These are phyloP conservation scores for Lathyrus tuberosus DNA, from an alignment of 306 rosid genomes.

Conservation along the genomic window DNA sequence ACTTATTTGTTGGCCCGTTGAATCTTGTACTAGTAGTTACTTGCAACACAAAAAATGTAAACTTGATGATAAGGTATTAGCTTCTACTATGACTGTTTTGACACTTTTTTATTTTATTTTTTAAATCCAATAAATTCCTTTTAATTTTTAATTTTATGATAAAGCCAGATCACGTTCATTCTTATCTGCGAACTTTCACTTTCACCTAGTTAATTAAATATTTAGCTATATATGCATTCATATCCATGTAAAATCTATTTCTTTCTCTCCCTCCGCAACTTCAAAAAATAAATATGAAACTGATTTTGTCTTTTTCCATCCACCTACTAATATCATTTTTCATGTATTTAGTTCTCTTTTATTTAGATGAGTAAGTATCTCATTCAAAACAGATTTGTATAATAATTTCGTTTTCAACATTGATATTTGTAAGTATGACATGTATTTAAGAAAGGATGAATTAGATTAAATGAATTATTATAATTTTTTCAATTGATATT, in stretches of 20 bases:
- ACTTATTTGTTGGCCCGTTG: no score
- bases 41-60: slow-evolving; percentile 30
- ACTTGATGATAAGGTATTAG: slow-evolving; percentile 40
- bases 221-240: neutral
- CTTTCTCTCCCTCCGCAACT: neutral
- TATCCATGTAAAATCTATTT: neutral
- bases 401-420: no score
- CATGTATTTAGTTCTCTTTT: no score
- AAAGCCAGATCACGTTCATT: neutral
- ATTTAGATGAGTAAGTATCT: no score
- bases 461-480: no score
- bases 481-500: no score
- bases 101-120: slow-evolving; percentile 33
- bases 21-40: neutral
- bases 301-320: no score
- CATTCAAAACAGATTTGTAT: no score
- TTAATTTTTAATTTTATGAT: slow-evolving; percentile 38
- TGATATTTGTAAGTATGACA: no score
- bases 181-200: slow-evolving; percentile 5
- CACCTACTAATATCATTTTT: no score
- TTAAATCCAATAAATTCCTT: slow-evolving; percentile 55
- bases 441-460: no score
- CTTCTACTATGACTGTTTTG: slow-evolving; percentile 50
- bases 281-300: no score
- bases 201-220: neutral